A percentile compares a stretch with the other conserved stretches of the same genome.
These are phyloP conservation scores for Gelatoporia subvermispora DNA, from an alignment of 768 basidiomycete genomes.

Conservation along the genomic window DNA sequence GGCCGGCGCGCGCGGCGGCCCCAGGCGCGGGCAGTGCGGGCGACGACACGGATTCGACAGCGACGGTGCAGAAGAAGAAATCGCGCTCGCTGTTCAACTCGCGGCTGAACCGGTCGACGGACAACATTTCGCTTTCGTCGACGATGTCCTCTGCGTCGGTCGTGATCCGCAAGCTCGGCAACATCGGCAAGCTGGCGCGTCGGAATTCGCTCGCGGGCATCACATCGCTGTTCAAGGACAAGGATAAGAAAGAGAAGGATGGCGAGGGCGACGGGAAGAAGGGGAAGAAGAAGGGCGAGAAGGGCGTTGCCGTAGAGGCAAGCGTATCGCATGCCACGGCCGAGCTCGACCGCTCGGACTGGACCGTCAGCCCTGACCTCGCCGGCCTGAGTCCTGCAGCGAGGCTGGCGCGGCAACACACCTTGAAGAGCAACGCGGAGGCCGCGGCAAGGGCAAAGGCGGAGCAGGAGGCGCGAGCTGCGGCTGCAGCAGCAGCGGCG, in stretches of 20 bases:
- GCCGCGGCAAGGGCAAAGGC: slow-evolving; percentile 64
- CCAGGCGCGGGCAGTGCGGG: slow-evolving; percentile 23
- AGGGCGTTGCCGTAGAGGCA: slow-evolving; percentile 62
- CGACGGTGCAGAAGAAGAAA: slow-evolving; percentile 56
- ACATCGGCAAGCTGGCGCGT: slow-evolving; percentile 83
- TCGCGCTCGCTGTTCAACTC: slow-evolving; percentile 82
- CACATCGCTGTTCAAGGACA: slow-evolving; percentile 91
- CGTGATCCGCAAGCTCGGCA: slow-evolving; percentile 94
- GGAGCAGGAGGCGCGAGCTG: slow-evolving; percentile 48
- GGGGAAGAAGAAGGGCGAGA: slow-evolving; percentile 49
- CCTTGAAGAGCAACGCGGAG: slow-evolving; percentile 81
- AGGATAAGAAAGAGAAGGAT: slow-evolving; percentile 45
- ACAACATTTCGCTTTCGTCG: slow-evolving; percentile 92
- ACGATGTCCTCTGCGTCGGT: slow-evolving; percentile 94
- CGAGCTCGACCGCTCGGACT: slow-evolving; percentile 75
- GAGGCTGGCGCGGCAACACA: slow-evolving; percentile 85
- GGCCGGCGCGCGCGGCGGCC: slow-evolving; percentile 18
- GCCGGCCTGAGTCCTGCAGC: slow-evolving; percentile 87
- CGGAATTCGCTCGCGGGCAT: slow-evolving; percentile 89
- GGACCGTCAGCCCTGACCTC: slow-evolving; percentile 52
- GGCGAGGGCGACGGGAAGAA: slow-evolving; percentile 38
- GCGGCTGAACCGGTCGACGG: slow-evolving; percentile 81
- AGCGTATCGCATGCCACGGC: slow-evolving; percentile 79
- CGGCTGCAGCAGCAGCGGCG: slow-evolving; percentile 30
- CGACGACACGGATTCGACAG: slow-evolving; percentile 26